Conservation (phyloP, 2,329 filamentous ascomycete species). For the Intubia oerlemansii region DNA sequence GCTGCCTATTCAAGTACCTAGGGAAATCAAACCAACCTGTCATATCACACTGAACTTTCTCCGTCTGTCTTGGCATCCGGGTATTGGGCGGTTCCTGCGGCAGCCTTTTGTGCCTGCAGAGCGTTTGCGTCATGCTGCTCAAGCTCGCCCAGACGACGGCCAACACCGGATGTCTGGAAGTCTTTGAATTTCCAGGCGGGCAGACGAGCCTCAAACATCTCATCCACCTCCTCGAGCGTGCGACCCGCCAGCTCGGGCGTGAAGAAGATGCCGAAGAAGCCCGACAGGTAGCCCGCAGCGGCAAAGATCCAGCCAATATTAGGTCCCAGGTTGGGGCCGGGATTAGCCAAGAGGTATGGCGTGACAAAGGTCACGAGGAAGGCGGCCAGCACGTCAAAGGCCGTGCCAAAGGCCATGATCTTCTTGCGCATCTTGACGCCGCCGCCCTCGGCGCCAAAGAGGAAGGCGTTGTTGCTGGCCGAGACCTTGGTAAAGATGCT, state of each 20-base stretch:
- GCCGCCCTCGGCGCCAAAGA: conserved; percentile 3
- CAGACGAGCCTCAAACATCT: conserved; percentile 2
- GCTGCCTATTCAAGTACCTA: too few relatives aligned
- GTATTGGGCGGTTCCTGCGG: conserved; percentile 6
- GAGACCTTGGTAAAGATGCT: conserved; percentile 1
- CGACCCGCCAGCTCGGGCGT: conserved; percentile 1
- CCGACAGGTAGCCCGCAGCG: conserved; percentile 1
- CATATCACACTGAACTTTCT: too few relatives aligned
- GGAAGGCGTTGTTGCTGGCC: conserved; percentile 2
- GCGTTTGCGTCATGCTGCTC: background rate
- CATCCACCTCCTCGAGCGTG: conserved; percentile 3
- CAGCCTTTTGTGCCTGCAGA: background rate
- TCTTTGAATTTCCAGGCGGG: conserved; percentile 2
- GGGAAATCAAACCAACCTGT: too few relatives aligned
- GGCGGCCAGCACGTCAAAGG: conserved; percentile 1
- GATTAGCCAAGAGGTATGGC: conserved; percentile 1
- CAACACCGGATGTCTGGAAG: conserved; percentile 1
- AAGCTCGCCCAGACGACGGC: conserved; percentile 1
- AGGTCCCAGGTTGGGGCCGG: conserved; percentile 1
- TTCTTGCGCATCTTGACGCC: conserved; percentile 2
- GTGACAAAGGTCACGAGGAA: conserved; percentile 3
- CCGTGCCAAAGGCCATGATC: conserved; percentile 2
- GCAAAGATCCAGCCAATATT: conserved; percentile 4
- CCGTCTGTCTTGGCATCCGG: too few relatives aligned
- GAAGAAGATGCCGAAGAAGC: conserved; percentile 2